phyloP scores from a whole-genome alignment of 2,329 filamentous ascomycete genomes.

The Colletotrichum chlorophyti region DNA sequence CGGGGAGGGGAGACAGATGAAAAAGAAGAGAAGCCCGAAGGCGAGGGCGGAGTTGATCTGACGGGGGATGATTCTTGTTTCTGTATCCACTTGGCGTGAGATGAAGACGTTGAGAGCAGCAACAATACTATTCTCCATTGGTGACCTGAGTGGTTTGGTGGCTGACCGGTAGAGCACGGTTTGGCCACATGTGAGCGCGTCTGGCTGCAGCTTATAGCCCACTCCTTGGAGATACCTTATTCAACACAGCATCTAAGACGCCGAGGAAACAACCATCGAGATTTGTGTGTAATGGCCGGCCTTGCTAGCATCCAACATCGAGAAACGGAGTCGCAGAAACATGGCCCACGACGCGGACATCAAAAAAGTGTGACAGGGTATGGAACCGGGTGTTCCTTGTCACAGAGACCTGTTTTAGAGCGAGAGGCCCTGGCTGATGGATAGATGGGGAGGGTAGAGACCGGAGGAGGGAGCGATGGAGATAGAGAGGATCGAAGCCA shows the following conservation, averaged over 20 bases:
- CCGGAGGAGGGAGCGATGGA: no score
- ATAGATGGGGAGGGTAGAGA: not conserved
- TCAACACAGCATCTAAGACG: no score
- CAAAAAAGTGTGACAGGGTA: slow-evolving; percentile 4
- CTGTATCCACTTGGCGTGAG: slow-evolving; percentile 12
- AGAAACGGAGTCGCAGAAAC: not conserved
- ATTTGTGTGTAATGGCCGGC: not conserved
- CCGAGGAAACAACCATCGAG: not conserved
- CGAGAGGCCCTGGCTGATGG: not conserved
- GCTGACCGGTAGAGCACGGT: no score
- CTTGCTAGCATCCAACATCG: not conserved
- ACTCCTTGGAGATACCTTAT: no score
- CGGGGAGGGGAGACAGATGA: not conserved
- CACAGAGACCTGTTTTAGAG: not conserved
- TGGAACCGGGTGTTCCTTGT: slow-evolving; percentile 3
- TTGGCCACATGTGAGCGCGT: no score
- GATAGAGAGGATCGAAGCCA: no score
- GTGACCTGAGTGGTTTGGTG: not conserved
- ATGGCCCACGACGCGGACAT: slow-evolving; percentile 6
- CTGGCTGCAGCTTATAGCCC: no score
- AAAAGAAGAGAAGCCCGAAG: not conserved
- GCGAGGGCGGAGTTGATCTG: no score
- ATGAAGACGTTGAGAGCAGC: not conserved
- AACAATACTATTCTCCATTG: not conserved
- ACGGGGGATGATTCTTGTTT: slow-evolving; percentile 12